Percentiles rank a stretch among this genome's conserved stretches.
Evolutionary conservation across 148 eudicot genomes (phyloP).

Genomic region (Arctostaphylos glauca): DNA sequence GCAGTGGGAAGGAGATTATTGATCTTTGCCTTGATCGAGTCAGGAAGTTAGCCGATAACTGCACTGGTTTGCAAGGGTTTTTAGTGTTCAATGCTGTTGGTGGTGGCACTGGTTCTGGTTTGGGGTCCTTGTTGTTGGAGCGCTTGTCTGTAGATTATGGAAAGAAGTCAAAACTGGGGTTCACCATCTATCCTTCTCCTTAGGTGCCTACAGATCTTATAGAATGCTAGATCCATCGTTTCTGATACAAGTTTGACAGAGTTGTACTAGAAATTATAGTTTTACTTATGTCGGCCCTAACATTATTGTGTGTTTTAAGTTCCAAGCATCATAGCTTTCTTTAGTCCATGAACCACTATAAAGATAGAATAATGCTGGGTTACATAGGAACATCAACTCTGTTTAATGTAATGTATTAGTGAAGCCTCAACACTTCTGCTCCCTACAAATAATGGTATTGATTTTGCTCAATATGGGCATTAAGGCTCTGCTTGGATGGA

Average conservation of each 20-base stretch:
- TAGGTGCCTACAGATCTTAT: constrained; percentile 37
- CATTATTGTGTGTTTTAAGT: neutral
- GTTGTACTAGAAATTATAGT: too few relatives aligned
- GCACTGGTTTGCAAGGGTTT: constrained; percentile 34
- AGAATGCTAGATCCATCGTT: neutral
- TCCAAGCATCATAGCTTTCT: neutral
- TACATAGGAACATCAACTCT: neutral
- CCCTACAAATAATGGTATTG: neutral
- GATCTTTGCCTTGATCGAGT: constrained; percentile 46
- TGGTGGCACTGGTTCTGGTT: constrained; percentile 36
- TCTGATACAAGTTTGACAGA: neutral
- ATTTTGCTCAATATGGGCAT: neutral
- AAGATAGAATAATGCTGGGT: neutral
- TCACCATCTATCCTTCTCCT: constrained; percentile 32
- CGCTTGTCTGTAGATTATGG: constrained; percentile 31
- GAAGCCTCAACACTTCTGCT: neutral
- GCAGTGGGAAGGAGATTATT: constrained; percentile 47
- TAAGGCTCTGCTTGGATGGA: neutral
- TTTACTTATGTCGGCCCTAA: neutral
- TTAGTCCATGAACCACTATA: neutral
- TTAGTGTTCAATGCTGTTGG: constrained; percentile 33
- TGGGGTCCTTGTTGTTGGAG: constrained; percentile 32
- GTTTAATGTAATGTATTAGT: neutral
- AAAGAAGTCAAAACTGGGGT: constrained; percentile 29
- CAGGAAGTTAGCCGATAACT: constrained; percentile 43